Evolutionary conservation across 768 basidiomycete species (phyloP).

Genomic region (Sistotremastrum suecicum): DNA sequence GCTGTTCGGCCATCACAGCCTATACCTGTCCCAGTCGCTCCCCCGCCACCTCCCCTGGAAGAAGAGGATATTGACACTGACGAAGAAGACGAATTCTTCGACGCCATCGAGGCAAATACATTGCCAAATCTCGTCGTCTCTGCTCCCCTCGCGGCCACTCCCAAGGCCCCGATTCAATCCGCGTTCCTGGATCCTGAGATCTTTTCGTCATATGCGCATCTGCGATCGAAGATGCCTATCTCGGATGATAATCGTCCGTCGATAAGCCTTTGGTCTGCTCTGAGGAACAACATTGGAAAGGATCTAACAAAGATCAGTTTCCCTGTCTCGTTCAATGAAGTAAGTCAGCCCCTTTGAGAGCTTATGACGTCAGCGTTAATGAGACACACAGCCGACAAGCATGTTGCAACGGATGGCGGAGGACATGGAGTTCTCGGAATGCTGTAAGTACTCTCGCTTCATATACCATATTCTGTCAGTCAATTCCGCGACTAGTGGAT

Average conservation of each 20-base stretch:
- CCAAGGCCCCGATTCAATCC: conserved; percentile 3
- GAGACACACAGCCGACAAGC: conserved; percentile 47
- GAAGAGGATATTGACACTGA: conserved; percentile 37
- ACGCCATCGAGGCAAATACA: conserved; percentile 78
- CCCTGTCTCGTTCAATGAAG: conserved; percentile 83
- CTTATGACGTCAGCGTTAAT: conserved; percentile 12
- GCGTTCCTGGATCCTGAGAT: conserved; percentile 25
- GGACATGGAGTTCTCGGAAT: conserved; percentile 96
- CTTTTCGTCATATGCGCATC: conserved; percentile 54
- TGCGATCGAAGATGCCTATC: conserved; percentile 48
- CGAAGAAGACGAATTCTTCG: conserved; percentile 94
- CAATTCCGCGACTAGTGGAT: conserved; percentile 40
- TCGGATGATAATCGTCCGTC: conserved; percentile 67
- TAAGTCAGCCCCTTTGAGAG: background rate
- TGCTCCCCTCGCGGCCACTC: conserved; percentile 18
- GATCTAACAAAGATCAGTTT: conserved; percentile 93
- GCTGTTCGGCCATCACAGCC: conserved; percentile 1
- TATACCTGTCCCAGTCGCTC: background rate
- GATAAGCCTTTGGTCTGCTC: conserved; percentile 85
- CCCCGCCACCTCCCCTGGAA: conserved; percentile 12
- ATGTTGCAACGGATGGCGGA: conserved; percentile 98
- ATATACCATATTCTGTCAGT: background rate
- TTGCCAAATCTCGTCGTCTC: conserved; percentile 65
- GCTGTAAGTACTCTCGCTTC: conserved; percentile 37
- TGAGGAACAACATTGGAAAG: conserved; percentile 93